Conservation (phyloP, 2,329 filamentous ascomycete species). For the Fusarium redolens region DNA sequence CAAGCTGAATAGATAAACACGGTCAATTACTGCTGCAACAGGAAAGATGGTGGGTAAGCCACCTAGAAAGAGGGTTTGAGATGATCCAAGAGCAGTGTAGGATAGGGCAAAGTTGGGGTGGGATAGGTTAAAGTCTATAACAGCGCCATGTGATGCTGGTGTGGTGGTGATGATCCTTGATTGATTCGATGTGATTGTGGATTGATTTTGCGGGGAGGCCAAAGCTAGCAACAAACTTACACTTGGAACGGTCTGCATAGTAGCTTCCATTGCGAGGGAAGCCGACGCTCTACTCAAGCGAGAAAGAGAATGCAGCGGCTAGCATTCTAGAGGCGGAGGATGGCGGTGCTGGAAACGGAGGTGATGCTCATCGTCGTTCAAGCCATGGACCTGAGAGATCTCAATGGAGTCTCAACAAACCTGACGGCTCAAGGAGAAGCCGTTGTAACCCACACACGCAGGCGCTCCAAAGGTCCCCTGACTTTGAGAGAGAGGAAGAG, state of each 20-base stretch:
- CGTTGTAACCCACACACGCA: constrained; percentile 31
- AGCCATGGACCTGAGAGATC: constrained; percentile 40
- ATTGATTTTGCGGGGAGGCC: constrained; percentile 36
- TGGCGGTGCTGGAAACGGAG: constrained; percentile 43
- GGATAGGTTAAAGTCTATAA: constrained; percentile 43
- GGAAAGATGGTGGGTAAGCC: constrained; percentile 34
- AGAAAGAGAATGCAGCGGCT: constrained; percentile 49
- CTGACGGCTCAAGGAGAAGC: constrained; percentile 15
- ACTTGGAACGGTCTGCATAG: constrained; percentile 66
- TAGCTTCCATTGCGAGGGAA: constrained; percentile 52
- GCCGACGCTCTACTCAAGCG: constrained; percentile 53
- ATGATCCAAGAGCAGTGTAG: constrained; percentile 25
- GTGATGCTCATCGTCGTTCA: constrained; percentile 48
- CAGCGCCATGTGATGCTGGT: constrained; percentile 33
- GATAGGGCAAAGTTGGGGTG: constrained; percentile 29
- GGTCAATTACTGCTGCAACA: constrained; percentile 38
- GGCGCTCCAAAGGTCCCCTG: constrained; percentile 25
- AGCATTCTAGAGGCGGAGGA: constrained; percentile 50
- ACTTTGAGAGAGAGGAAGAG: constrained; percentile 26
- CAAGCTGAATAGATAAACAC: constrained; percentile 58
- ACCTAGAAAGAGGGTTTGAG: constrained; percentile 37
- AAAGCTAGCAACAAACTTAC: constrained; percentile 53
- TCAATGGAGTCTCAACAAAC: constrained; percentile 20
- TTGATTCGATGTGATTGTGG: constrained; percentile 30
- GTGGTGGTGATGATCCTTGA: constrained; percentile 40